phyloP scores from a whole-genome alignment of 441 rosid species.

The Hypseocharis bilobata region DNA sequence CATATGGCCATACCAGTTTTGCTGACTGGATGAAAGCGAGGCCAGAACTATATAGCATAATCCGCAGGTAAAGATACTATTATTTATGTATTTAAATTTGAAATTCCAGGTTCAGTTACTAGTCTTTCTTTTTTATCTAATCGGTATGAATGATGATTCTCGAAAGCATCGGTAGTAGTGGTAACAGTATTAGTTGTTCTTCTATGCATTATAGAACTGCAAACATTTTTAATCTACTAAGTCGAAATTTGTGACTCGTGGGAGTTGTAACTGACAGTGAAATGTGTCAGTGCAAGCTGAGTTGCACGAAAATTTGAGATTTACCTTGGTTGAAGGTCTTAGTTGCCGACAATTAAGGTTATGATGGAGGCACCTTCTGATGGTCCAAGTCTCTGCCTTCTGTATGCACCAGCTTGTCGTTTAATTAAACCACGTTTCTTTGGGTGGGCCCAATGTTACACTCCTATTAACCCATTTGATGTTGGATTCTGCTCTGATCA shows the following conservation, averaged over 20 bases:
- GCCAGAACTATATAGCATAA: conserved; percentile 93
- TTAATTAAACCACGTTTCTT: conserved; percentile 8
- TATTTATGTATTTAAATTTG: background rate
- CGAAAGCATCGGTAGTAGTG: conserved; percentile 1
- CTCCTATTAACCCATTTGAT: conserved; percentile 9
- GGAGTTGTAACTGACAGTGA: conserved; percentile 6
- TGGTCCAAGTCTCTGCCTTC: conserved; percentile 17
- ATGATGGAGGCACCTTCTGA: conserved; percentile 12
- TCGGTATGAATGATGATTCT: background rate
- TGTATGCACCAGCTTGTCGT: conserved; percentile 8
- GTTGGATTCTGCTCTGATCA: conserved; percentile 6
- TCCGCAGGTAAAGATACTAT: conserved; percentile 61
- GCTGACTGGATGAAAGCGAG: conserved; percentile 99
- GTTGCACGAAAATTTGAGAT: background rate
- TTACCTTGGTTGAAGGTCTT: conserved; percentile 12
- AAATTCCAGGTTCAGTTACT: background rate
- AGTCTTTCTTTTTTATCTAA: background rate
- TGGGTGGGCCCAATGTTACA: conserved; percentile 7
- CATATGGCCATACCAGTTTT: conserved; percentile 68
- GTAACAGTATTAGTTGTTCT: background rate
- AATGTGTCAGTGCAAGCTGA: conserved; percentile 1
- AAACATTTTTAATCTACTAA: background rate
- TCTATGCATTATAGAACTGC: background rate
- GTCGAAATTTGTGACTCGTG: background rate
- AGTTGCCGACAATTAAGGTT: background rate